Evolutionary conservation across 202 grass and related monocot genomes (phyloP), one percentile per base, ranked within the genome.

Genomic region (Panicum hallii): DNA sequence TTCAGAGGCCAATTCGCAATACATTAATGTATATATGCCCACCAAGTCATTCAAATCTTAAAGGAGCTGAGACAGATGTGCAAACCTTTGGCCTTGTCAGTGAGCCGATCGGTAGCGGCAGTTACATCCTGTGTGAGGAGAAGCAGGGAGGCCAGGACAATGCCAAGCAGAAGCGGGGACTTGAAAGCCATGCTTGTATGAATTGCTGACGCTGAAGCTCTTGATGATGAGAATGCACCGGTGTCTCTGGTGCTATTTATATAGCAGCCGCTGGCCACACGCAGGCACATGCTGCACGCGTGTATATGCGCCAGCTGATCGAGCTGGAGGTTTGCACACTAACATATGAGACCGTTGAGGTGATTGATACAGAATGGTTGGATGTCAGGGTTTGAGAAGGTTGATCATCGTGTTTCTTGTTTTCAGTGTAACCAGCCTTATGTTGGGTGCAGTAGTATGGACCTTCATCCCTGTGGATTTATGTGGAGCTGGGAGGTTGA

Each of bases 111-210:
- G 9, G 49, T 67, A 14, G 82, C 50, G 0, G 71, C 82, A 32
- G 72, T 17, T 3, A 80, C 84, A 10, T 79, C 46, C 14, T 72
- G 34, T 16, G 68, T 36, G 47, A 80, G 7, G 0, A 74, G 57
- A 10, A 80, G 68, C 57, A 86, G 36, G 53, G 46, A 54, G 2
- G 57, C 20, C 57, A 86, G 11, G 45, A 81, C 46, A 10, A 80
- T 4, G 34, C 67, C 22, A 86, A 74, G 6, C 44, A 80, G 19
- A 56, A 74, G n/a, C 36, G 54, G 65, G n/a, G 34, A 72, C 46
- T 54, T 74, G 75, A 23, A 80, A 74, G 65, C 5, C 84, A 79
- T 72, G 9, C 17, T 55, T 66, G 34, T 50, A 32, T 38, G 4
- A 20, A 15, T 32, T 83, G 7, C 17, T 4, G 61, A 47, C 9